phyloP scores from a whole-genome alignment of 257 asterid genomes.

The Dorcoceras hygrometricum region DNA sequence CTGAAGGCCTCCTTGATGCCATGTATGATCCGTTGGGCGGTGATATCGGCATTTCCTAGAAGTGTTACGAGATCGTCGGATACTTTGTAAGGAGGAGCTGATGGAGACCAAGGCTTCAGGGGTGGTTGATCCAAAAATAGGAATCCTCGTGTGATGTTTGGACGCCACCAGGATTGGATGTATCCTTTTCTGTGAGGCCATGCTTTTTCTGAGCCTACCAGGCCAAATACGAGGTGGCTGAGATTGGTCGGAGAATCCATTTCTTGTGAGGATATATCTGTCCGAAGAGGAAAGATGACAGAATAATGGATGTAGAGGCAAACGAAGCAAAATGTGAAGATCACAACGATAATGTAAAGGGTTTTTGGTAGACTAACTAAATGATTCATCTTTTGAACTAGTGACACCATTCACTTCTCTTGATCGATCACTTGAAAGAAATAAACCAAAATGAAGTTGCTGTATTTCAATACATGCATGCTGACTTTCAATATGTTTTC shows the following conservation, averaged over 20 bases:
- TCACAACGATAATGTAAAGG: constrained; percentile 23
- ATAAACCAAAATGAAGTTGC: too few species aligned
- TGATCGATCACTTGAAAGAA: too few species aligned
- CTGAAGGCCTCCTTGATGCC: constrained; percentile 41
- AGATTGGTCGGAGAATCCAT: constrained; percentile 25
- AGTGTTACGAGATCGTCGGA: constrained; percentile 33
- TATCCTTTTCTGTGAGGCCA: constrained; percentile 39
- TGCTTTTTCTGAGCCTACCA: constrained; percentile 42
- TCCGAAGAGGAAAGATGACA: constrained; percentile 14
- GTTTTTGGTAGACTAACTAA: constrained; percentile 20
- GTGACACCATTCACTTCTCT: too few species aligned
- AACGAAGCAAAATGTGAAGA: constrained; percentile 24
- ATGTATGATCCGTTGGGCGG: constrained; percentile 41
- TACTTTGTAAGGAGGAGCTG: constrained; percentile 40
- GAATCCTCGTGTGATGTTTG: constrained; percentile 38
- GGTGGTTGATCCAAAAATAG: constrained; percentile 40
- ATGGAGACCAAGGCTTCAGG: constrained; percentile 40
- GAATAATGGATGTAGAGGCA: constrained; percentile 23
- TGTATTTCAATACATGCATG: too few species aligned
- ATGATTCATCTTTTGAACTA: too few species aligned
- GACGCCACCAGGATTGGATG: constrained; percentile 56
- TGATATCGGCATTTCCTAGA: constrained; percentile 24
- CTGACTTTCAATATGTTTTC: too few species aligned
- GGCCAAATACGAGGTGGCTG: constrained; percentile 46
- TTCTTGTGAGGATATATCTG: not conserved